phyloP scores from a whole-genome alignment of 2,329 filamentous ascomycete species.

The Aspergillus intermedius region DNA sequence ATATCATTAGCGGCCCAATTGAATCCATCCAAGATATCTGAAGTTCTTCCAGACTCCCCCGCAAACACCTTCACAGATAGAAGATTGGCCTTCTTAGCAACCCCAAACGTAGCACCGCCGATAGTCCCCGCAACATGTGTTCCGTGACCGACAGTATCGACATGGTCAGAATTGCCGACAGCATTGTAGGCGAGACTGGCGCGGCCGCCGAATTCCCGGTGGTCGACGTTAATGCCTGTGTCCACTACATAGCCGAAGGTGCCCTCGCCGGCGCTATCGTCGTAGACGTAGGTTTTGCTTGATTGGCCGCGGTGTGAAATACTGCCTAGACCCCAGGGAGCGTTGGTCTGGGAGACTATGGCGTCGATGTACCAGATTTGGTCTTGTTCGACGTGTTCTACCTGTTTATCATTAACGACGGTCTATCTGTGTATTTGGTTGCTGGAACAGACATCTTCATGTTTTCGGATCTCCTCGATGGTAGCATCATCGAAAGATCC shows the following conservation, averaged over 20 bases:
- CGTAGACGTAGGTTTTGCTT: constrained; percentile 28
- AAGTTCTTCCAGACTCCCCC: constrained; percentile 37
- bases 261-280: constrained; percentile 28
- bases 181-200: constrained; percentile 31
- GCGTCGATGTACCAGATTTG: constrained; percentile 15
- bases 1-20: constrained; percentile 31
- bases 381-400: constrained; percentile 20
- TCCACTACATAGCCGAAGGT: constrained; percentile 35
- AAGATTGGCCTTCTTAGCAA: constrained; percentile 32
- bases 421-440: too few species aligned
- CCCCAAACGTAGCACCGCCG: constrained; percentile 28
- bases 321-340: constrained; percentile 32
- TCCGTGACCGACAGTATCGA: constrained; percentile 29
- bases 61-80: constrained; percentile 48
- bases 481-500: constrained; percentile 41
- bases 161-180: constrained; percentile 15
- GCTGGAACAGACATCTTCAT: constrained; percentile 22
- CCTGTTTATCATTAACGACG: constrained; percentile 9
- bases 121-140: constrained; percentile 36
- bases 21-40: constrained; percentile 46
- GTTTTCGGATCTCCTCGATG: constrained; percentile 34
- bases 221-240: constrained; percentile 30
- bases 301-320: constrained; percentile 21
- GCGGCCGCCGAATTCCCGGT: constrained; percentile 32
- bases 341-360: constrained; percentile 16